Percentiles rank a stretch among this genome's conserved stretches.
These are phyloP conservation scores for Camelina sativa DNA, from an alignment of 345 rosid species.

Conservation along the genomic window DNA sequence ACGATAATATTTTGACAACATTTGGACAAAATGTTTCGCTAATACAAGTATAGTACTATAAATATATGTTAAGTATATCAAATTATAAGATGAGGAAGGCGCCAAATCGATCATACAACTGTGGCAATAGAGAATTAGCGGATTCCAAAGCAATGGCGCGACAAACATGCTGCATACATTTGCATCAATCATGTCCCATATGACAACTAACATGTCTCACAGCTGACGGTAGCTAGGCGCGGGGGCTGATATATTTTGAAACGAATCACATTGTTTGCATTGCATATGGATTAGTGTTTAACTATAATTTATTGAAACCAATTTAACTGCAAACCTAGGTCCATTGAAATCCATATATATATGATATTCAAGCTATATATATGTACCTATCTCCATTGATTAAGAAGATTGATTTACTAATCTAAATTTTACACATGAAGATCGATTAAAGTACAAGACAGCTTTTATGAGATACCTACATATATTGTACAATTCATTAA, in stretches of 20 bases:
- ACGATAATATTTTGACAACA: neutral
- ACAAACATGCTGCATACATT: neutral
- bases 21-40: neutral
- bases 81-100: no score
- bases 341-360: no score
- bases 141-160: neutral
- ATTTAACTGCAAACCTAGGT: no score
- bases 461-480: neutral
- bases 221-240: neutral
- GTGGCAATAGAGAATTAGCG: no score
- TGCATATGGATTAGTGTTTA: neutral
- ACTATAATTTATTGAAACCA: no score
- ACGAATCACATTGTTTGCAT: neutral
- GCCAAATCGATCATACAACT: no score
- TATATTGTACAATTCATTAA: neutral
- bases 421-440: neutral
- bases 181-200: neutral
- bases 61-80: no score
- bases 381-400: no score
- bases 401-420: neutral
- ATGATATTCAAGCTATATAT: no score
- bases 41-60: no score
- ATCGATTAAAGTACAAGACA: neutral
- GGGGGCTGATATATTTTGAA: neutral
- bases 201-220: neutral